Evolutionary conservation across 176 grass and related monocot species (phyloP).

Genomic region (Hordeum vulgare): DNA sequence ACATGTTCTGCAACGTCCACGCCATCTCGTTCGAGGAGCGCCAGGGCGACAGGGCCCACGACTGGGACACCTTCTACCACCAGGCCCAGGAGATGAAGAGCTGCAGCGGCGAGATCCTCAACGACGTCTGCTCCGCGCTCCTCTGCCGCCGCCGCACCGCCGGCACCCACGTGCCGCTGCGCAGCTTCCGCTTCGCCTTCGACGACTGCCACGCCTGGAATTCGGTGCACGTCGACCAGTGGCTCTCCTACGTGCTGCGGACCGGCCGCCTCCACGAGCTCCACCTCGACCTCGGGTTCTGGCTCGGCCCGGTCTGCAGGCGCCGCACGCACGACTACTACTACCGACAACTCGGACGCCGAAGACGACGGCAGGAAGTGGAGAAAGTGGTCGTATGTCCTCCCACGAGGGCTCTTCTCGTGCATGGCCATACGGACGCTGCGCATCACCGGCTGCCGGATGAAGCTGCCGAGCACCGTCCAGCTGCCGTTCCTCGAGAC

Average conservation of each 20-base stretch:
- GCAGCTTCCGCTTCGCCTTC: not conserved
- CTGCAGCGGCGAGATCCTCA: not conserved
- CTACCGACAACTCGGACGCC: not conserved
- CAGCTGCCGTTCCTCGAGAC: not conserved
- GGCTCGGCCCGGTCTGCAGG: not conserved
- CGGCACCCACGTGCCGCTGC: not conserved
- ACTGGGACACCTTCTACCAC: not conserved
- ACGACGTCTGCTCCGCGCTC: not conserved
- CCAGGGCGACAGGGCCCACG: not conserved
- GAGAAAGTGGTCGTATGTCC: not conserved
- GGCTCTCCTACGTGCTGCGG: not conserved
- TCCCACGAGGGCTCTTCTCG: not conserved
- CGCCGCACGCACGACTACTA: too few species aligned
- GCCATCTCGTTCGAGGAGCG: not conserved
- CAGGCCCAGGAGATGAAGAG: not conserved
- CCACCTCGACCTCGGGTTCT: not conserved
- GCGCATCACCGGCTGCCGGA: not conserved
- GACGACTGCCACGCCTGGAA: not conserved
- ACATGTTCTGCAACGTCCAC: not conserved
- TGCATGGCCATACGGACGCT: not conserved
- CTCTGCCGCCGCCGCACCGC: not conserved
- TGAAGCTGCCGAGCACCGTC: not conserved
- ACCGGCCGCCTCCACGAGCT: not conserved
- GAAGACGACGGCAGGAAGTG: not conserved
- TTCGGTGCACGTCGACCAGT: not conserved